Evolutionary conservation across 2,329 filamentous ascomycete genomes (phyloP).

Genomic region (Arthrocladium fulminans): DNA sequence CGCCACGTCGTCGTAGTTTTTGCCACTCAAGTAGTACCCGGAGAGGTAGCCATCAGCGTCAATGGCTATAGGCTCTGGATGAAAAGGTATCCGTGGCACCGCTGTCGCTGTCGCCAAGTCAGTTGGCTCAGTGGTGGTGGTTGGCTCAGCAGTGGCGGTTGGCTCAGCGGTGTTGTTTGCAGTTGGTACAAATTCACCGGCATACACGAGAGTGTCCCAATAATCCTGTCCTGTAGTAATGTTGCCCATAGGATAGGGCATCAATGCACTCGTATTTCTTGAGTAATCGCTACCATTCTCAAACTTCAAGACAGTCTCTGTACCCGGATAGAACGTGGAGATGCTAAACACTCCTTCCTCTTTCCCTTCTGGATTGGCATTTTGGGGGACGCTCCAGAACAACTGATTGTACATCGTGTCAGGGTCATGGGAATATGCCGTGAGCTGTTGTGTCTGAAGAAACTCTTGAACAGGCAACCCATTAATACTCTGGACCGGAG

Average conservation of each 20-base stretch:
- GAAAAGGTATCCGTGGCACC: constrained; percentile 20
- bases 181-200: no score
- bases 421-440: constrained; percentile 17
- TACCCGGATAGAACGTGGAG: constrained; percentile 21
- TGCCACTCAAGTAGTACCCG: constrained; percentile 37
- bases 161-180: constrained; percentile 1
- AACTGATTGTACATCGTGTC: constrained; percentile 26
- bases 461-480: constrained; percentile 4
- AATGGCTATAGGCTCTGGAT: constrained; percentile 30
- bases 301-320: constrained; percentile 22
- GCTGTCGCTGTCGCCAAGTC: constrained; percentile 18
- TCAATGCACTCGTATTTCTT: constrained; percentile 20
- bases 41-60: constrained; percentile 29
- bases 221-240: constrained; percentile 9
- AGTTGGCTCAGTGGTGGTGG: constrained; percentile 14
- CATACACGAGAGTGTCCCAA: neutral
- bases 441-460: neutral
- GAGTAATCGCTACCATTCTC: constrained; percentile 24
- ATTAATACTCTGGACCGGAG: constrained; percentile 10
- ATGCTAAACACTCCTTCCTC: constrained; percentile 12
- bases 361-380: constrained; percentile 1
- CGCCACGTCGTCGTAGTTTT: constrained; percentile 34
- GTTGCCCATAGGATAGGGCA: constrained; percentile 28
- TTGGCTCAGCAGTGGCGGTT: constrained; percentile 9
- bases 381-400: constrained; percentile 21